Evolutionary conservation across 495 filamentous ascomycete genomes (phyloP).

Genomic region (Parathielavia hyrcaniae): DNA sequence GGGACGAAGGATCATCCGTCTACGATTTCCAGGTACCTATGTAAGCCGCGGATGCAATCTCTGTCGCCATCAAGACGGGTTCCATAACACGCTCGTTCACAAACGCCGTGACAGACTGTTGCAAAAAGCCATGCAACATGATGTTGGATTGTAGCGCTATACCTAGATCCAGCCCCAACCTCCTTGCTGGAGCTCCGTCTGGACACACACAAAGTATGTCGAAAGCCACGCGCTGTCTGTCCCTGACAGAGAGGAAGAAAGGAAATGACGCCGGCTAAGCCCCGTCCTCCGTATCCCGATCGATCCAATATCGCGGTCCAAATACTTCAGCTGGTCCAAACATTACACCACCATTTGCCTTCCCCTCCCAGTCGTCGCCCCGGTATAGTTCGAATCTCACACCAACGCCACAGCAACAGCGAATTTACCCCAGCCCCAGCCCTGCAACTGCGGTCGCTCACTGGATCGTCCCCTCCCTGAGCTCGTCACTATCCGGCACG

Average conservation of each 20-base stretch:
- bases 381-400: background rate
- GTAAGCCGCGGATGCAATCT: background rate
- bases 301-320: conserved; percentile 2
- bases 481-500: conserved; percentile 32
- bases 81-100: no score
- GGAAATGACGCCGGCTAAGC: background rate
- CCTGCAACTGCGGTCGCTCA: background rate
- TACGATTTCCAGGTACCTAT: background rate
- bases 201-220: no score
- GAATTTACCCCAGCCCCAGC: background rate
- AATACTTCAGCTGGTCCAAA: background rate
- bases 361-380: background rate
- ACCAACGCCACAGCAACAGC: background rate
- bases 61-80: background rate
- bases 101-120: no score
- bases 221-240: no score
- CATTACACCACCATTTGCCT: background rate
- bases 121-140: no score
- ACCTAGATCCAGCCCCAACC: no score
- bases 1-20: no score
- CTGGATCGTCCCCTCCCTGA: conserved; percentile 33
- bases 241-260: background rate
- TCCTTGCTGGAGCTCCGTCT: no score
- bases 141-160: no score
- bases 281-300: background rate